Evolutionary conservation across 1,284 basidiomycete species (phyloP).

Genomic region (Sparassis latifolia): DNA sequence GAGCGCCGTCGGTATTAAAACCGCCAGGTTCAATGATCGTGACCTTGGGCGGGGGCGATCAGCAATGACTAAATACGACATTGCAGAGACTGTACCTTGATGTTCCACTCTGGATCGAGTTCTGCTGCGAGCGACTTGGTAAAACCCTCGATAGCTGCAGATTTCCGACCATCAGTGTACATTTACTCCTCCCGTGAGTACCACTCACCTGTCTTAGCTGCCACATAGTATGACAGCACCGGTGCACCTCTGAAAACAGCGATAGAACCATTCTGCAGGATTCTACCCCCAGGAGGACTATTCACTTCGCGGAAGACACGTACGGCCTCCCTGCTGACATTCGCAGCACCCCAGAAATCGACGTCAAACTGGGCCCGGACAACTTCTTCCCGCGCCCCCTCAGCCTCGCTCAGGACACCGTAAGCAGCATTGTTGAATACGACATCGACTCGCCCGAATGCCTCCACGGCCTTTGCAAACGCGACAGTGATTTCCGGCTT

Average conservation of each 20-base stretch:
- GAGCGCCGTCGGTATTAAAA: no score
- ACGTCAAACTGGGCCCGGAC: no score
- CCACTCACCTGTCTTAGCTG: constrained; percentile 18
- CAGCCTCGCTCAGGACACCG: no score
- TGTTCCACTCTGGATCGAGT: constrained; percentile 31
- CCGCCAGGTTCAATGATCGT: no score
- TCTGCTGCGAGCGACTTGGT: constrained; percentile 16
- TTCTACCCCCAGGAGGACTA: constrained; percentile 23
- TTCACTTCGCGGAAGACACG: constrained; percentile 30
- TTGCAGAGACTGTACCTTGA: constrained; percentile 14
- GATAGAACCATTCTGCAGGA: constrained; percentile 24
- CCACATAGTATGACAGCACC: constrained; percentile 23
- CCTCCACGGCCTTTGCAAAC: no score
- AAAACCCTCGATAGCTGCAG: constrained; percentile 15
- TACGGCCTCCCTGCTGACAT: constrained; percentile 27
- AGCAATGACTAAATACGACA: constrained; percentile 9
- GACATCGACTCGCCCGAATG: no score
- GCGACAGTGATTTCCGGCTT: no score
- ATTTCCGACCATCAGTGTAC: constrained; percentile 13
- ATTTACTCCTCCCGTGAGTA: no score
- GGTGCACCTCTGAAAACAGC: constrained; percentile 16
- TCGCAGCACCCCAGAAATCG: constrained; percentile 27
- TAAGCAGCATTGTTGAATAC: no score
- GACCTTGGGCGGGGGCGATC: no score
- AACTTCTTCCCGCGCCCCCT: no score